A percentile compares a stretch with the other conserved stretches of the same genome.
These are phyloP conservation scores for Suillus brevipes DNA, from an alignment of 768 basidiomycete species.

Conservation along the genomic window DNA sequence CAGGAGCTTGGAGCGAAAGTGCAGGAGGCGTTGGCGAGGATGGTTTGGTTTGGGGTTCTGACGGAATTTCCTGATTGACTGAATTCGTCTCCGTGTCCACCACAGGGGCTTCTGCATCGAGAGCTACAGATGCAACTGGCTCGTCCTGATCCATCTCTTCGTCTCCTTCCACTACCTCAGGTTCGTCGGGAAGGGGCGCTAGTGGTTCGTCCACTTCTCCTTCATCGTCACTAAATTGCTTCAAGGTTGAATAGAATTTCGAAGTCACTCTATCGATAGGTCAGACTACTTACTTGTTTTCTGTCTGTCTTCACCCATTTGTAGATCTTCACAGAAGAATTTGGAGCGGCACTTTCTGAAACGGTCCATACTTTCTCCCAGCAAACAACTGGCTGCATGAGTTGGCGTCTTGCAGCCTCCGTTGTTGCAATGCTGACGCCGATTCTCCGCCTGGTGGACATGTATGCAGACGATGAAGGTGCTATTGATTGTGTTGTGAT, in stretches of 20 bases:
- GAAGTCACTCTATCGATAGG: background rate
- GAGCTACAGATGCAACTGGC: conserved; percentile 39
- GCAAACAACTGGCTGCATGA: conserved; percentile 87
- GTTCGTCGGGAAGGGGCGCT: conserved; percentile 76
- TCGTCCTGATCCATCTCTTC: conserved; percentile 79
- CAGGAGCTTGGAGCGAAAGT: conserved; percentile 49
- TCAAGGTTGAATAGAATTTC: conserved; percentile 14
- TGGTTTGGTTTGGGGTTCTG: conserved; percentile 59
- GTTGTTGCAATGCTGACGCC: conserved; percentile 76
- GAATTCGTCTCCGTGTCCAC: conserved; percentile 41
- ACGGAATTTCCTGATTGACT: conserved; percentile 38
- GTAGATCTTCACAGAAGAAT: conserved; percentile 63
- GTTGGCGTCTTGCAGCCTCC: conserved; percentile 76
- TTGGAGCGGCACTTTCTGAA: conserved; percentile 54
- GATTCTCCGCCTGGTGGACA: conserved; percentile 76
- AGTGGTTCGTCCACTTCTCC: conserved; percentile 77
- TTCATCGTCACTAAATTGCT: conserved; percentile 92
- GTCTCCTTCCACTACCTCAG: conserved; percentile 72
- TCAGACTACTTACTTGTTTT: conserved; percentile 55
- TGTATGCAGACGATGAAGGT: conserved; percentile 23
- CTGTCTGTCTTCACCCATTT: conserved; percentile 84
- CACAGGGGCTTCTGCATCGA: conserved; percentile 34
- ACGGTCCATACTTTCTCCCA: conserved; percentile 80
- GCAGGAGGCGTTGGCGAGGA: conserved; percentile 69
- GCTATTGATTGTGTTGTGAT: background rate